These are phyloP conservation scores for Hymenoscyphus linearis DNA, from an alignment of 2,329 filamentous ascomycete genomes.

Conservation along the genomic window DNA sequence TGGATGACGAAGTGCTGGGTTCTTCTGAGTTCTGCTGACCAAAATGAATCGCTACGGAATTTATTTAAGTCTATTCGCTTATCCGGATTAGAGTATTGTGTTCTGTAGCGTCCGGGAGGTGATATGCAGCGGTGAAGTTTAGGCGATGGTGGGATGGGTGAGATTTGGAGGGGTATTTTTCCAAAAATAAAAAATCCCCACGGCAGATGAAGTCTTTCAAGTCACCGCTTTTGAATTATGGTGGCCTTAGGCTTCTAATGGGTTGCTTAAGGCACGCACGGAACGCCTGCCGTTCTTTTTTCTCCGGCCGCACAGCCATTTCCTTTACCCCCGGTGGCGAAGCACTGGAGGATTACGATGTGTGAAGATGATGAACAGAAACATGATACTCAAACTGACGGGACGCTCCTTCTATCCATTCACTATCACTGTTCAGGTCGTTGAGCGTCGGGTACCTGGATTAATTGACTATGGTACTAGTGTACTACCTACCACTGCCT, in stretches of 20 bases:
- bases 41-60: not conserved
- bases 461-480: no score
- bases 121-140: slow-evolving; percentile 4
- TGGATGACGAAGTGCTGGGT: slow-evolving; percentile 1
- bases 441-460: not conserved
- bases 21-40: not conserved
- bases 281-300: not conserved
- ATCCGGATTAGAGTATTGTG: not conserved
- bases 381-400: not conserved
- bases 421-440: not conserved
- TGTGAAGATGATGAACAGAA: not conserved
- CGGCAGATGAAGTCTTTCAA: not conserved
- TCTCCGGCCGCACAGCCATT: not conserved
- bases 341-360: not conserved
- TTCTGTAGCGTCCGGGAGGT: not conserved
- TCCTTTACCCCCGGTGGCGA: not conserved
- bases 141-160: not conserved
- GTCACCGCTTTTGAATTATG: not conserved
- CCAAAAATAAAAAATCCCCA: not conserved
- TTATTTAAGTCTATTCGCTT: not conserved
- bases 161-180: not conserved
- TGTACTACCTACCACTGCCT: no score
- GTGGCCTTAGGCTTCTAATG: not conserved
- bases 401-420: not conserved
- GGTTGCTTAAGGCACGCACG: not conserved